These are phyloP conservation scores for Aspergillus sp. DNA, from an alignment of 2,329 filamentous ascomycete species.

Conservation along the genomic window DNA sequence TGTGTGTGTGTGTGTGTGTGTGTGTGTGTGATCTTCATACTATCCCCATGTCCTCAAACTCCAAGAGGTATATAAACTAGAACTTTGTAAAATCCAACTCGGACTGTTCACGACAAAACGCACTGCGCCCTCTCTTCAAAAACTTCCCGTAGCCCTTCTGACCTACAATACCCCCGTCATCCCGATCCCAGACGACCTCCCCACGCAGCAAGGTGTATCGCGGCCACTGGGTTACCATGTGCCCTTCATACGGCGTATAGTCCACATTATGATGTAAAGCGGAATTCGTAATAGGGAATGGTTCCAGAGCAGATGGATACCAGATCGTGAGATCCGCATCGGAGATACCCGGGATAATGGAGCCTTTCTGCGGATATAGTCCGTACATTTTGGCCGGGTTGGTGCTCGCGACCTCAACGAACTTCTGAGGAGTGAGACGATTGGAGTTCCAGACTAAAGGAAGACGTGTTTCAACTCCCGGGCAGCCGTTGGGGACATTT, in stretches of 20 bases:
- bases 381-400: conserved; percentile 51
- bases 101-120: conserved; percentile 12
- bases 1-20: too few relatives aligned
- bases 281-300: conserved; percentile 35
- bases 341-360: conserved; percentile 41
- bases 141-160: conserved; percentile 36
- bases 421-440: conserved; percentile 39
- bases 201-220: conserved; percentile 37
- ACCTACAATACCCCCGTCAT: conserved; percentile 32
- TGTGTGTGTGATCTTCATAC: too few relatives aligned
- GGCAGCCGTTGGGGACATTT: conserved; percentile 48
- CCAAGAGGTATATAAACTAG: neutral
- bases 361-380: conserved; percentile 41
- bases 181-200: conserved; percentile 34
- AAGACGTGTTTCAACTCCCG: conserved; percentile 47
- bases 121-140: conserved; percentile 38
- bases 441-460: conserved; percentile 37
- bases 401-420: conserved; percentile 47
- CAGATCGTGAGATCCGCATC: conserved; percentile 51
- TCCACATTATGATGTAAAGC: conserved; percentile 41
- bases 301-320: conserved; percentile 34
- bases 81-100: conserved; percentile 9
- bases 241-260: conserved; percentile 41
- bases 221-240: conserved; percentile 35
- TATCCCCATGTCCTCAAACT: too few relatives aligned